These are phyloP conservation scores for Cercospora sp. DNA, from an alignment of 2,329 filamentous ascomycete genomes.

Conservation along the genomic window DNA sequence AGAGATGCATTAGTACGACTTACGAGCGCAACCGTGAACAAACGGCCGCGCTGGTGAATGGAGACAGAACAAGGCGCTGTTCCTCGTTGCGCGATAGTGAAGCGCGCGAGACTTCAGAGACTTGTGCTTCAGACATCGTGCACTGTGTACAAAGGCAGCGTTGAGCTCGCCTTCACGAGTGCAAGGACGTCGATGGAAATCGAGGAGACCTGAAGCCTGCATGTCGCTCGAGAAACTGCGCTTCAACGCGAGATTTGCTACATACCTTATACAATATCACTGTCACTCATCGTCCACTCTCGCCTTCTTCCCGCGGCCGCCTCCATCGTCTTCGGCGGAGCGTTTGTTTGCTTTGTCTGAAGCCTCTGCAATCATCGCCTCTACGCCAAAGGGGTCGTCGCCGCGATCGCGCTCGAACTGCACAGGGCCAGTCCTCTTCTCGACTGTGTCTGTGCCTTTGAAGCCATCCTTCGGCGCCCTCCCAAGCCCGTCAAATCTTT, in stretches of 20 bases:
- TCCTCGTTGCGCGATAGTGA: background rate
- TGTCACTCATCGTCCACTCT: constrained; percentile 72
- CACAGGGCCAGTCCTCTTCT: constrained; percentile 86
- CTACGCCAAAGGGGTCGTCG: constrained; percentile 87
- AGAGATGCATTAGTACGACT: background rate
- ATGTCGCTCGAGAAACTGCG: background rate
- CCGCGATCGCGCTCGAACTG: constrained; percentile 86
- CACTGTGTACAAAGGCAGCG: background rate
- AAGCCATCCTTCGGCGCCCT: constrained; percentile 76
- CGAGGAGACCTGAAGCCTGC: background rate
- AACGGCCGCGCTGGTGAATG: background rate
- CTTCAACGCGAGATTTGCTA: background rate
- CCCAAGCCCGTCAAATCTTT: constrained; percentile 85
- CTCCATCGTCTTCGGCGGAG: constrained; percentile 69
- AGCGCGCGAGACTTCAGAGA: background rate
- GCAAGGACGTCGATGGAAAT: background rate
- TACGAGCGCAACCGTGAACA: background rate
- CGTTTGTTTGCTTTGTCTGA: constrained; percentile 67
- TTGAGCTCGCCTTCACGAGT: background rate
- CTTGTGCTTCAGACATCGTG: background rate
- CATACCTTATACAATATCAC: constrained; percentile 15
- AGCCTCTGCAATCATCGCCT: constrained; percentile 85
- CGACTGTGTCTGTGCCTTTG: constrained; percentile 79
- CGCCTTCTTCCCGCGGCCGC: constrained; percentile 65
- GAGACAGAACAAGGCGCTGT: background rate